Base-by-base conservation (phyloP, 2,329 filamentous ascomycete species). In the Metarhizium robertsii region DNA sequence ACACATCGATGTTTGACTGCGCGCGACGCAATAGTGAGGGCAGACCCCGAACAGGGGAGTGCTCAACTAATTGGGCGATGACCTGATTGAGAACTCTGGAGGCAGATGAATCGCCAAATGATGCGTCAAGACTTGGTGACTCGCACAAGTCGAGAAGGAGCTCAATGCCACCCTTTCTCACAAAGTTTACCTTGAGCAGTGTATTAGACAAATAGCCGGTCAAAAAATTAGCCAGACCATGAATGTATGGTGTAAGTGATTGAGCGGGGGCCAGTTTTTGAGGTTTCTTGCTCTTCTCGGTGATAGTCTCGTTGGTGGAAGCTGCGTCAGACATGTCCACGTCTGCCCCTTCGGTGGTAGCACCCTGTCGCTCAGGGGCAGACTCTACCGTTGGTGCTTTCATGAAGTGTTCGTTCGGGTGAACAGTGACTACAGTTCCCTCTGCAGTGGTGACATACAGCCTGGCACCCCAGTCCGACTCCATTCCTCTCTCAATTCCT, bases 71-170 rank as follows among this genome's bases (percentile, higher is more conserved):
- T 60, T 86, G 80, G 59, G 88, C 84, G 52, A 96, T 77, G 11
- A 95, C 86, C 40, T 84, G 81, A 16, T 85, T 82, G 54, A 96
- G 77, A 57, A 87, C 84, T 57, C 86, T 81, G 55, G 85, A 86
- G 4, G 88, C 82, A 53, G 79, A 73, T 6, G 81, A 80, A 45
- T 87, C 85, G 43, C 85, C 68, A 59, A 71, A 74, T 16, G 62
- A 85, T 30, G 68, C 84, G 1, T 90, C 84, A 50, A 97, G 78
- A 67, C 90, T 92, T 5, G 90, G 87, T 34, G 92, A 82, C 54
- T 88, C 89, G 45, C 87, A 87, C 55, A 96, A 83, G 65, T 96
- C 90, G 54, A 99, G 77, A 20, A 97, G 77, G 52, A 87, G 78
- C 68, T 96, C 90, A 29, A 92, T 84, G 6, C 90, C 94, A 56